Percentiles rank a stretch among this genome's conserved stretches.
Evolutionary conservation across 768 basidiomycete genomes (phyloP).

Genomic region (Kwoniella pini): DNA sequence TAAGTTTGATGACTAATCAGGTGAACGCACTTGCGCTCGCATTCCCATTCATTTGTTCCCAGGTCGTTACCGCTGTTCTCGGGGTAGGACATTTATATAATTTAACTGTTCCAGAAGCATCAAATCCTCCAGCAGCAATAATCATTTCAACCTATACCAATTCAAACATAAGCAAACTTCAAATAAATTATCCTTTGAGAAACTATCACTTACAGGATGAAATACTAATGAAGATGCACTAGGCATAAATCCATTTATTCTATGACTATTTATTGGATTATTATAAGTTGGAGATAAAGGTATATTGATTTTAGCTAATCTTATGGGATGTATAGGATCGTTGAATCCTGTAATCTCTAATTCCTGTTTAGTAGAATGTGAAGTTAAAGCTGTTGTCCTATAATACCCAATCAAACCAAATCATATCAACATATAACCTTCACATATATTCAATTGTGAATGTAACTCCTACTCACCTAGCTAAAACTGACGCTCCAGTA

Average conservation of each 20-base stretch:
- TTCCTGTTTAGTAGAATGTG: conserved; percentile 40
- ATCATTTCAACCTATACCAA: conserved; percentile 48
- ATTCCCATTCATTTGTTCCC: conserved; percentile 19
- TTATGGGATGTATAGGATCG: conserved; percentile 29
- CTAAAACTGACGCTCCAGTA: conserved; percentile 76
- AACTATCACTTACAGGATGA: conserved; percentile 56
- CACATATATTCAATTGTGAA: neutral
- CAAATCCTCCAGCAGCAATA: conserved; percentile 52
- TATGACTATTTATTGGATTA: conserved; percentile 7
- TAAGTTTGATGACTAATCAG: neutral
- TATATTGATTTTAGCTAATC: conserved; percentile 40
- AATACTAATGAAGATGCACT: conserved; percentile 51
- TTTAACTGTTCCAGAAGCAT: conserved; percentile 47
- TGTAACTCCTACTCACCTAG: conserved; percentile 62
- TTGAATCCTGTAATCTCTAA: conserved; percentile 48
- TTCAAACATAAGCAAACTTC: too few species aligned
- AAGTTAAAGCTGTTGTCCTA: conserved; percentile 39
- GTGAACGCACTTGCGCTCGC: neutral
- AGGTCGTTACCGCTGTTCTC: conserved; percentile 7
- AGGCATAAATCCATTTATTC: conserved; percentile 40
- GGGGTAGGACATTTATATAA: conserved; percentile 45
- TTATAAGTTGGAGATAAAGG: conserved; percentile 31
- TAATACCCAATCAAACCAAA: neutral
- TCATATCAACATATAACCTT: neutral
- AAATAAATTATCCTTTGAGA: too few species aligned